A percentile compares a stretch with the other conserved stretches of the same genome.
Conservation (phyloP, 192 early-diverging fungal species). For the Tieghemiomyces parasiticus region DNA sequence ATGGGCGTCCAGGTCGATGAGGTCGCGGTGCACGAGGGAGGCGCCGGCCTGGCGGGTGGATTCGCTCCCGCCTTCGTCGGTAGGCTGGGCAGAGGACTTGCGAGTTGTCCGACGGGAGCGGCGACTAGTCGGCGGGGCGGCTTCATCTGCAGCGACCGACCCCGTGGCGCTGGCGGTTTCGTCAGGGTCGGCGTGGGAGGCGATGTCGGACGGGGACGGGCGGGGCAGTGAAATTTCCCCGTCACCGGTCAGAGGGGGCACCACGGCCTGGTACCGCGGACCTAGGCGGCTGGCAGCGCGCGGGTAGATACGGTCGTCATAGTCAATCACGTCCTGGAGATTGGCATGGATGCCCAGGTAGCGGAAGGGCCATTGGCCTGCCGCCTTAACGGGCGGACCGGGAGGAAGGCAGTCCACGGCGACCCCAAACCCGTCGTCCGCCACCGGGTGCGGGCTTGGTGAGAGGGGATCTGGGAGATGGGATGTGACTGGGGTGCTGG, state of each 20-base stretch:
- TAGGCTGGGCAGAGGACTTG: not conserved
- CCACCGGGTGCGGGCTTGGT: not conserved
- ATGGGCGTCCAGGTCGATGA: slow-evolving; percentile 16
- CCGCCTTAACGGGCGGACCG: slow-evolving; percentile 16
- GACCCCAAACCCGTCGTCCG: slow-evolving; percentile 5
- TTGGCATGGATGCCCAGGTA: slow-evolving; percentile 77
- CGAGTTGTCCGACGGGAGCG: not conserved
- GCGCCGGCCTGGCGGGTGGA: too few species aligned
- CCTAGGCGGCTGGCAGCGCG: slow-evolving; percentile 69
- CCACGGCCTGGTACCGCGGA: slow-evolving; percentile 59
- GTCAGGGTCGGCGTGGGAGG: not conserved
- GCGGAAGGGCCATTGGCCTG: slow-evolving; percentile 71
- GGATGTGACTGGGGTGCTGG: not conserved
- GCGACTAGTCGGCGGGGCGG: not conserved
- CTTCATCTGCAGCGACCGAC: not conserved
- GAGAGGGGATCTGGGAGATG: too few species aligned
- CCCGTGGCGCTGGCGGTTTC: not conserved
- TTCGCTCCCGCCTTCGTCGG: not conserved
- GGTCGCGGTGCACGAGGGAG: not conserved
- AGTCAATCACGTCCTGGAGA: slow-evolving; percentile 50
- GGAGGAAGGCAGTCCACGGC: slow-evolving; percentile 5
- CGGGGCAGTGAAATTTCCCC: not conserved
- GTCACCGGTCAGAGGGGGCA: slow-evolving; percentile 25
- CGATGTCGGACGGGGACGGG: not conserved
- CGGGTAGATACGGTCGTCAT: slow-evolving; percentile 63